A percentile compares a stretch with the other conserved stretches of the same genome.
Conservation (phyloP, 2,329 filamentous ascomycete genomes). For the Albifimbria verrucaria region DNA sequence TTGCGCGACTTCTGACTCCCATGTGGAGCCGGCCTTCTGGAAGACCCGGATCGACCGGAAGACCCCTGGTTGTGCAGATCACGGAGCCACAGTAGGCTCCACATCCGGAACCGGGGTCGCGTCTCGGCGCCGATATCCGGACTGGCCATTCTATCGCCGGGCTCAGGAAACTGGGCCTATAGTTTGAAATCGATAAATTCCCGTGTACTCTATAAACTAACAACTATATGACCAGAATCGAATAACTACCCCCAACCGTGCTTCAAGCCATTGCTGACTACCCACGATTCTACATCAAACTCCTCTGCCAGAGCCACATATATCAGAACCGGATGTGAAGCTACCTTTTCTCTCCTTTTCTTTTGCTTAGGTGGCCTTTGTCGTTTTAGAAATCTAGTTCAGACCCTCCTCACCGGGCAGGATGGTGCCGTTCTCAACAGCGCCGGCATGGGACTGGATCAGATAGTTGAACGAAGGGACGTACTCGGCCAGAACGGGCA, state of each 20-base stretch:
- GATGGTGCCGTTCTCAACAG: conserved; percentile 58
- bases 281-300: no score
- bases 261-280: no score
- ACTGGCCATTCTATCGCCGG: no score
- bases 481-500: conserved; percentile 64
- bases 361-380: no score
- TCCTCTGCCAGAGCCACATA: no score
- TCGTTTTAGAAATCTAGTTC: background rate
- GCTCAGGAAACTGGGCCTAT: background rate
- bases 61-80: background rate
- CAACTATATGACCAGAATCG: no score
- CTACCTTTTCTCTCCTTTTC: no score
- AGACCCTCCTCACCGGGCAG: conserved; percentile 50
- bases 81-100: background rate
- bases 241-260: no score
- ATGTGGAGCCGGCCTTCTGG: background rate
- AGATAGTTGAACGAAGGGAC: conserved; percentile 62
- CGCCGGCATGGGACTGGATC: conserved; percentile 55
- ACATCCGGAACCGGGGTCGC: background rate
- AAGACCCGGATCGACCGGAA: background rate
- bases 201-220: no score
- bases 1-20: background rate
- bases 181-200: no score
- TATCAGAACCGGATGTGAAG: no score
- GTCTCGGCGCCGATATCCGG: background rate